phyloP scores from a whole-genome alignment of 768 basidiomycete genomes.

The Mycena vulgaris region DNA sequence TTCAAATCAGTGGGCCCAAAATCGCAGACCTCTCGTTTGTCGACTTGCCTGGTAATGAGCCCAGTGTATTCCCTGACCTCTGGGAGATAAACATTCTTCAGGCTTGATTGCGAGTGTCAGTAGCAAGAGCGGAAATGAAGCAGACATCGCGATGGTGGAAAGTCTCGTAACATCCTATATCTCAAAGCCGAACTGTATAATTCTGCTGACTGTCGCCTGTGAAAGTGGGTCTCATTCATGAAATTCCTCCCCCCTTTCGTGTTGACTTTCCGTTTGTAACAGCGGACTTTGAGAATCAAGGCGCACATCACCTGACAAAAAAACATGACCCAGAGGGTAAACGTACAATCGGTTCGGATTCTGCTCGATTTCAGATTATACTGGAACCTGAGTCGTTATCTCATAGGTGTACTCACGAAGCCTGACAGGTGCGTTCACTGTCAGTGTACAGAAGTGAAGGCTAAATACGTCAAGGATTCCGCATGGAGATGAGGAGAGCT shows the following conservation, averaged over 20 bases:
- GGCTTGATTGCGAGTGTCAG: conserved; percentile 75
- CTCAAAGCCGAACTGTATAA: conserved; percentile 71
- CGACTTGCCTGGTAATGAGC: conserved; percentile 75
- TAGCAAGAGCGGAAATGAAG: conserved; percentile 57
- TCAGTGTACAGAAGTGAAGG: neutral
- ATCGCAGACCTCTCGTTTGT: conserved; percentile 77
- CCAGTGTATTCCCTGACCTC: conserved; percentile 41
- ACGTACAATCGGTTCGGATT: conserved; percentile 75
- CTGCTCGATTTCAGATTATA: neutral
- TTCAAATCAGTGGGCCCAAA: conserved; percentile 72
- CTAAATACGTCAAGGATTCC: conserved; percentile 55
- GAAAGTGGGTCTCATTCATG: conserved; percentile 63
- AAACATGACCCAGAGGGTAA: conserved; percentile 71
- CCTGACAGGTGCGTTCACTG: conserved; percentile 62
- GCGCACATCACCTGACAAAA: conserved; percentile 76
- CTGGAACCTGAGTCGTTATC: too few relatives aligned
- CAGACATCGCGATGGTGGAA: conserved; percentile 76
- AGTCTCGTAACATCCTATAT: conserved; percentile 74
- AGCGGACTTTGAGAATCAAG: conserved; percentile 91
- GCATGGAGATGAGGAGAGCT: conserved; percentile 65
- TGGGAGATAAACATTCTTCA: too few relatives aligned
- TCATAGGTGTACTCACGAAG: conserved; percentile 81
- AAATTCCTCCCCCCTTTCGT: neutral
- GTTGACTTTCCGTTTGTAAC: neutral
- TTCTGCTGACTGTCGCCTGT: conserved; percentile 73